A percentile compares a stretch with the other conserved stretches of the same genome.
phyloP scores from a whole-genome alignment of 192 early-diverging fungal genomes.

The Coemansia sp. region DNA sequence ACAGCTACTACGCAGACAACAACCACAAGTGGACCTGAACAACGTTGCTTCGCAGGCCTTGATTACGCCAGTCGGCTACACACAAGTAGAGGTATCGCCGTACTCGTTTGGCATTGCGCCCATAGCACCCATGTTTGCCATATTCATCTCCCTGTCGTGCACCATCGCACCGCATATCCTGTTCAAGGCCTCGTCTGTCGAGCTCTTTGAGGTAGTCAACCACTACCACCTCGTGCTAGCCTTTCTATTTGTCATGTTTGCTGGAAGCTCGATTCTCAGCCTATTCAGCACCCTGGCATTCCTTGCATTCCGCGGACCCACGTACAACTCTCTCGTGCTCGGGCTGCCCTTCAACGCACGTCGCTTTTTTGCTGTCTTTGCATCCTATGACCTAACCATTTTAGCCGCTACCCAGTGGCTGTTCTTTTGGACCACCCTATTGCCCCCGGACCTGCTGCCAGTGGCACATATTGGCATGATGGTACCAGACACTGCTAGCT shows the following conservation, averaged over 20 bases:
- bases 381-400: not conserved
- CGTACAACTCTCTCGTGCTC: not conserved
- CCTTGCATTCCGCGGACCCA: conserved; percentile 5
- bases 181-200: conserved; percentile 1
- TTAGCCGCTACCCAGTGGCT: conserved; percentile 15
- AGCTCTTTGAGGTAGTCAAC: not conserved
- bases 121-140: conserved; percentile 2
- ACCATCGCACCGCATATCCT: conserved; percentile 3
- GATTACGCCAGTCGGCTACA: conserved; percentile 1
- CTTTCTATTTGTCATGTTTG: not conserved
- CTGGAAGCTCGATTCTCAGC: conserved; percentile 4
- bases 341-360: conserved; percentile 1
- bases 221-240: not conserved
- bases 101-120: conserved; percentile 9
- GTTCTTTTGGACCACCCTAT: conserved; percentile 6
- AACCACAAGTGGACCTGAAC: not conserved
- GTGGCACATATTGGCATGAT: not conserved
- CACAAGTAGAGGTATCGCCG: conserved; percentile 6
- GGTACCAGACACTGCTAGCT: not conserved
- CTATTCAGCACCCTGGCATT: conserved; percentile 9
- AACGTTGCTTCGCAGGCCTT: not conserved
- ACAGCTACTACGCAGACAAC: not conserved
- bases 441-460: conserved; percentile 15
- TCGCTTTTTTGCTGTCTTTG: conserved; percentile 9
- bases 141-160: conserved; percentile 7